Evolutionary conservation across 1,284 basidiomycete species (phyloP).

Genomic region (Schizophyllum amplum): DNA sequence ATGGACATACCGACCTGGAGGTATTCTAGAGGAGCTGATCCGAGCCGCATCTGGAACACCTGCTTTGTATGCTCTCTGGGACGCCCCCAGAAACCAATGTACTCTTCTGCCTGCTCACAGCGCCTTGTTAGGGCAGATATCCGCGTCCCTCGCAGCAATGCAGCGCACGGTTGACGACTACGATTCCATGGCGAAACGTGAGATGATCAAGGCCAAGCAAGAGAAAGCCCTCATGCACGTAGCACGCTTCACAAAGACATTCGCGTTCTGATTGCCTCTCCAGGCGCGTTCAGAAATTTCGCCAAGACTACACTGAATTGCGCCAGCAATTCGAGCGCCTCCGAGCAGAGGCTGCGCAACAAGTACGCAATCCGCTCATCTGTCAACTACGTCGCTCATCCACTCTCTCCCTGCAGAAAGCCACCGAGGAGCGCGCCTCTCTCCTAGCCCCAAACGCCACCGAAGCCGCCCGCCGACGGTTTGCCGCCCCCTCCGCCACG

Average conservation of each 20-base stretch:
- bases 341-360: conserved; percentile 45
- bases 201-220: conserved; percentile 89
- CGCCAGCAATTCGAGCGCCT: conserved; percentile 62
- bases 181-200: conserved; percentile 89
- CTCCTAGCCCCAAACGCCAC: conserved; percentile 43
- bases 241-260: not conserved
- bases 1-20: too few relatives aligned
- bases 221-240: conserved; percentile 89
- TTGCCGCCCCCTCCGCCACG: conserved; percentile 35
- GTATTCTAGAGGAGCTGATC: not conserved
- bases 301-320: conserved; percentile 66
- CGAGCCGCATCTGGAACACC: not conserved
- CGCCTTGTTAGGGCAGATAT: conserved; percentile 76
- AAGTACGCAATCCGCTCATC: conserved; percentile 24
- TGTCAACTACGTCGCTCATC: not conserved
- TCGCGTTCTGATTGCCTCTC: conserved; percentile 4
- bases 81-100: too few relatives aligned
- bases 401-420: conserved; percentile 33
- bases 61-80: not conserved
- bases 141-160: conserved; percentile 87
- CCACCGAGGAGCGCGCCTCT: conserved; percentile 49
- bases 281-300: conserved; percentile 81
- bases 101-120: not conserved
- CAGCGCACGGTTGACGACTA: conserved; percentile 92
- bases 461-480: conserved; percentile 33